Percentiles rank a stretch among this genome's conserved stretches.
phyloP scores from a whole-genome alignment of 2,329 filamentous ascomycete species.

The Calonectria hawksworthii region DNA sequence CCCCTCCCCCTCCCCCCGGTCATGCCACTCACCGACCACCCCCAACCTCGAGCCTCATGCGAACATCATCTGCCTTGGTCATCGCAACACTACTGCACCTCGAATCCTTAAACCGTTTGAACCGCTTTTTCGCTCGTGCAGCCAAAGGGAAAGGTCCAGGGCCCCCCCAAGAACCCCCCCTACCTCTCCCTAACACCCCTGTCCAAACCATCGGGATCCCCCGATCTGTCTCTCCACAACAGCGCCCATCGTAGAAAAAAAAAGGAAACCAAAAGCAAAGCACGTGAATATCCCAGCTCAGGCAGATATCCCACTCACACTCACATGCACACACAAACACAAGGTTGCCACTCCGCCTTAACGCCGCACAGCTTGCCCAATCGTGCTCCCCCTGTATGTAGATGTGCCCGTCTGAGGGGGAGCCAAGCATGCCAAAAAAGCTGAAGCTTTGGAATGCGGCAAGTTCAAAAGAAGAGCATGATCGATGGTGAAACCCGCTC shows the following conservation, averaged over 20 bases:
- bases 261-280: background rate
- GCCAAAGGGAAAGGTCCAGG: background rate
- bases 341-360: background rate
- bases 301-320: background rate
- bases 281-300: constrained; percentile 3
- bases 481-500: constrained; percentile 13
- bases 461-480: background rate
- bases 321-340: background rate
- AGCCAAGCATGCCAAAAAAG: background rate
- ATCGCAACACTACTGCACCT: constrained; percentile 24
- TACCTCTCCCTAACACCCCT: background rate
- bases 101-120: constrained; percentile 8
- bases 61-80: constrained; percentile 38
- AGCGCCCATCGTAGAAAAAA: background rate
- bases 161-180: background rate
- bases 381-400: background rate
- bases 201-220: constrained; percentile 33
- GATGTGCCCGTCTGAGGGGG: background rate
- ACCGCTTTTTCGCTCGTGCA: background rate
- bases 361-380: background rate
- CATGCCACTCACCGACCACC: constrained; percentile 36
- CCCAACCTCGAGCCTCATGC: constrained; percentile 24
- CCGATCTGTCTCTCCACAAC: constrained; percentile 32
- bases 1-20: constrained; percentile 25
- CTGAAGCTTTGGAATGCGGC: background rate